These are phyloP conservation scores for Colletotrichum viniferum DNA, from an alignment of 2,329 filamentous ascomycete species.

Conservation along the genomic window DNA sequence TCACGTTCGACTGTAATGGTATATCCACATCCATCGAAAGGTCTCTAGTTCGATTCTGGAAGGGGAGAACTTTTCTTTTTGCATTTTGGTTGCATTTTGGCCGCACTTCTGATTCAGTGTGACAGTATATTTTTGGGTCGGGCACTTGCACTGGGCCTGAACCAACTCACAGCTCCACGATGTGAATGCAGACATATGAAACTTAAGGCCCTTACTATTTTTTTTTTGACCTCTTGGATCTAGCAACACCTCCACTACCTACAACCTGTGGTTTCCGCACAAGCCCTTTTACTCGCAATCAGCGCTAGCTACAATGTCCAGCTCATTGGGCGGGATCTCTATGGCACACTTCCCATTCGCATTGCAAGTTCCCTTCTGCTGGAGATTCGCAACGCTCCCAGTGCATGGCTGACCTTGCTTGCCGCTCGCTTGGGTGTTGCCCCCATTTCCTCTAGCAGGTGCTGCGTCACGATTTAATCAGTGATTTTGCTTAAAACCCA, in stretches of 20 bases:
- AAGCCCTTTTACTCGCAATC: not conserved
- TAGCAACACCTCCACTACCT: not conserved
- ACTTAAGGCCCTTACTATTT: not conserved
- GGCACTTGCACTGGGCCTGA: not conserved
- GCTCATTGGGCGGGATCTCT: not conserved
- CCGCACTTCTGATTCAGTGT: not conserved
- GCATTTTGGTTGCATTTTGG: not conserved
- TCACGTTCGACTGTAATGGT: conserved; percentile 11
- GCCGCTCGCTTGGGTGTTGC: not conserved
- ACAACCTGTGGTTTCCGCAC: not conserved
- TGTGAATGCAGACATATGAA: not conserved
- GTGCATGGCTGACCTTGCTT: not conserved
- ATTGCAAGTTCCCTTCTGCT: not conserved
- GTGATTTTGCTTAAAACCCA: not conserved
- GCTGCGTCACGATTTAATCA: not conserved
- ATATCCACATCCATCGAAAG: not conserved
- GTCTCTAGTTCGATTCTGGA: conserved; percentile 10
- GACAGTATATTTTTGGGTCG: not conserved
- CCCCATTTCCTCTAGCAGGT: not conserved
- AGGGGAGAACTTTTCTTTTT: not conserved
- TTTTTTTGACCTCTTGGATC: not conserved
- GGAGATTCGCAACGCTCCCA: not conserved
- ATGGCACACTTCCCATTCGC: not conserved
- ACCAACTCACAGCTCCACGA: not conserved
- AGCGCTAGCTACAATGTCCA: not conserved